phyloP scores from a whole-genome alignment of 345 rosid genomes.

The Eucalyptus cloeziana region DNA sequence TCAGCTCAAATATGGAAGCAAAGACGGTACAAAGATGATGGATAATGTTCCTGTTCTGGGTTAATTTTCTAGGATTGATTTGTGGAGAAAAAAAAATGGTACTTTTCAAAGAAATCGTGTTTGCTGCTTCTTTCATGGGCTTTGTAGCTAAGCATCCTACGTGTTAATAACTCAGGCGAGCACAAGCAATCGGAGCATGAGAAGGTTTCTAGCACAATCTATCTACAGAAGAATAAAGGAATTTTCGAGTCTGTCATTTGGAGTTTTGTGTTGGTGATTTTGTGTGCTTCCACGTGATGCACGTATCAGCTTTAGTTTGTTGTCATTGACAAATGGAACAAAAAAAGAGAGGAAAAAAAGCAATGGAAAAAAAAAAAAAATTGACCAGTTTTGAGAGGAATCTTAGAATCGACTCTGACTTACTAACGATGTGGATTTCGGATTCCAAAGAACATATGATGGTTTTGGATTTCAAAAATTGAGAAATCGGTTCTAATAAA shows the following conservation, averaged over 20 bases:
- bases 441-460: fast-evolving
- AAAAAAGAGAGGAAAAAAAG: not conserved
- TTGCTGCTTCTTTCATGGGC: not conserved
- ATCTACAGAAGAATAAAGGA: not conserved
- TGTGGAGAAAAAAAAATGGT: not conserved
- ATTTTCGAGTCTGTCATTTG: not conserved
- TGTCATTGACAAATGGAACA: not conserved
- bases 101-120: not conserved
- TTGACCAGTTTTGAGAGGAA: fast-evolving
- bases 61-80: not conserved
- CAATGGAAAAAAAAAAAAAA: too few relatives aligned
- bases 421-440: fast-evolving
- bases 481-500: fast-evolving
- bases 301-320: not conserved
- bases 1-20: not conserved
- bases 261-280: not conserved
- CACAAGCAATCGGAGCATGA: not conserved
- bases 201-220: not conserved
- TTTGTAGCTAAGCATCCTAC: not conserved
- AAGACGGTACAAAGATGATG: not conserved
- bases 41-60: not conserved
- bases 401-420: not conserved
- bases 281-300: not conserved
- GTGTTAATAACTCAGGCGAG: not conserved
- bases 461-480: too few relatives aligned